Percentiles rank a stretch among this genome's conserved stretches.
Evolutionary conservation across 163 green algal species (phyloP).

Genomic region (Scenedesmus sp.): DNA sequence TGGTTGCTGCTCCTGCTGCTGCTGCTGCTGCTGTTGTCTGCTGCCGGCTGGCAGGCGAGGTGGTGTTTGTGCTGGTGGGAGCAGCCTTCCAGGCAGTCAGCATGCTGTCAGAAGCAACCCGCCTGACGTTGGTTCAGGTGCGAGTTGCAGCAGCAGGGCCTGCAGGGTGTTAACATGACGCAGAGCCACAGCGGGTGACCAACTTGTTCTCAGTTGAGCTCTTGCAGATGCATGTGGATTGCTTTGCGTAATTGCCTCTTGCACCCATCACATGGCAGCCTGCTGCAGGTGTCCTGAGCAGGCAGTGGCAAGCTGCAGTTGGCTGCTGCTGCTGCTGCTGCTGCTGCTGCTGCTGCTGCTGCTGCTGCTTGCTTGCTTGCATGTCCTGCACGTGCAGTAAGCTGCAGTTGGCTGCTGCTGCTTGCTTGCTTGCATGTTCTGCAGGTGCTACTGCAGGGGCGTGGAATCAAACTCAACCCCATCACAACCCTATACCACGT

Average conservation of each 20-base stretch:
- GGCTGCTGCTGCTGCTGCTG: conserved; percentile 78
- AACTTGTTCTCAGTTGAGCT: conserved; percentile 65
- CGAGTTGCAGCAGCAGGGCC: conserved; percentile 41
- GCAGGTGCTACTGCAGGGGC: conserved; percentile 84
- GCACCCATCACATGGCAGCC: not conserved
- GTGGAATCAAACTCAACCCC: conserved; percentile 92
- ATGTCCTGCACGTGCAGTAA: too few relatives aligned
- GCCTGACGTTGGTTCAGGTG: conserved; percentile 81
- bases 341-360: conserved; percentile 67
- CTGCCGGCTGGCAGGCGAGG: conserved; percentile 76
- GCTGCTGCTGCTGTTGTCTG: not conserved
- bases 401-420: too few relatives aligned
- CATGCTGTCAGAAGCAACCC: conserved; percentile 85
- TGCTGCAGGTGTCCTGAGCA: not conserved
- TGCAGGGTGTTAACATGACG: not conserved
- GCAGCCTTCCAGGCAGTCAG: conserved; percentile 82
- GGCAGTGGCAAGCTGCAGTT: not conserved
- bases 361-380: conserved; percentile 75
- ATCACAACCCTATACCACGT: conserved; percentile 94
- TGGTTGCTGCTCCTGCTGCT: too few relatives aligned
- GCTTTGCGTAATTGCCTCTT: not conserved
- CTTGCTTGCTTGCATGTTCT: conserved; percentile 55
- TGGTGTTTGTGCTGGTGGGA: conserved; percentile 89
- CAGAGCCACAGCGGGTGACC: too few relatives aligned
- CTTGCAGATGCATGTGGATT: not conserved